A percentile compares a stretch with the other conserved stretches of the same genome.
Evolutionary conservation across 495 filamentous ascomycete genomes (phyloP).

Genomic region (Neurospora sp.): DNA sequence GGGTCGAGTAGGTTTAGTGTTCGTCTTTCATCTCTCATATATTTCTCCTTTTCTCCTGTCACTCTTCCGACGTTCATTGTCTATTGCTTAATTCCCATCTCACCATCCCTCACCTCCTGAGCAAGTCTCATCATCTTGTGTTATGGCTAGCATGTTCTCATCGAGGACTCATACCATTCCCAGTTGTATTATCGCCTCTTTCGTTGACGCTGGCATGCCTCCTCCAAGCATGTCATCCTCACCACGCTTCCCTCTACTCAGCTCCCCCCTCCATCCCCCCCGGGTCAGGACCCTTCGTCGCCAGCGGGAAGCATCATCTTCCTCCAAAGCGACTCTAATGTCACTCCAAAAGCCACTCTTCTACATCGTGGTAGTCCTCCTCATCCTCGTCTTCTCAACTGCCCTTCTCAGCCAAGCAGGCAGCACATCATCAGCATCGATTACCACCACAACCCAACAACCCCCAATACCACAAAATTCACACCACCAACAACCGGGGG

Average conservation of each 20-base stretch:
- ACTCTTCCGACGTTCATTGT: neutral
- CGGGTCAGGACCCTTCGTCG: slow-evolving; percentile 9
- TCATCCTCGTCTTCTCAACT: slow-evolving; percentile 12
- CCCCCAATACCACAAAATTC: neutral
- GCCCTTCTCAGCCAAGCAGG: slow-evolving; percentile 11
- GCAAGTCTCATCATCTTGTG: neutral
- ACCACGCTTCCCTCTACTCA: slow-evolving; percentile 15
- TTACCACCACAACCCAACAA: neutral
- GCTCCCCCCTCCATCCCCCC: slow-evolving; percentile 7
- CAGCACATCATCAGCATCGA: neutral
- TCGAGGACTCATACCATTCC: slow-evolving; percentile 6
- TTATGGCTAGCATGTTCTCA: slow-evolving; percentile 9
- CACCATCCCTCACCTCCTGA: neutral
- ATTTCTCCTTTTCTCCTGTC: neutral
- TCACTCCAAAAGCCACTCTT: slow-evolving; percentile 8
- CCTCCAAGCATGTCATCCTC: slow-evolving; percentile 20
- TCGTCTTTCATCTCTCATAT: neutral
- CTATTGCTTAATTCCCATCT: neutral
- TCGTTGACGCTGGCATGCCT: slow-evolving; percentile 10
- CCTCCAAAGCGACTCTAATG: slow-evolving; percentile 13
- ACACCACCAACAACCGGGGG: neutral
- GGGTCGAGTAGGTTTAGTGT: neutral
- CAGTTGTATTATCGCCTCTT: neutral
- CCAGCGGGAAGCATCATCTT: slow-evolving; percentile 8
- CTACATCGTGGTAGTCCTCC: slow-evolving; percentile 14